Evolutionary conservation across 768 basidiomycete genomes (phyloP), one percentile per base, ranked within the genome.

Genomic region (Xanthoconium purpureum): DNA sequence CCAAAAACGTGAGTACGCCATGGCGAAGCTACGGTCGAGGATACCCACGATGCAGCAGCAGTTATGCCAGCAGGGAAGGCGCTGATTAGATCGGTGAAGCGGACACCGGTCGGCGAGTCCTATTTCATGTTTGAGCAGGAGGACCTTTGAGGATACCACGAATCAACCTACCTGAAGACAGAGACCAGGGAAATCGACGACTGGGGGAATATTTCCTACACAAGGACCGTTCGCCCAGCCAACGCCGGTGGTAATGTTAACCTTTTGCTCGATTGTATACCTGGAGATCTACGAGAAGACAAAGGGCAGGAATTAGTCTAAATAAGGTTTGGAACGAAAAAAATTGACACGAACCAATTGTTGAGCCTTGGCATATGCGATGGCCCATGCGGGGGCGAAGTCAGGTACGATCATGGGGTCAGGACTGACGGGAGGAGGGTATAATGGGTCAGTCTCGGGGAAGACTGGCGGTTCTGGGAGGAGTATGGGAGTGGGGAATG

Each of bases 61-160:
- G 89, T 93, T 61, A 97, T 77, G 0, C 84, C 89, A n/a, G 93
- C 80, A 0, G 95, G 94, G 74, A 94, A 95, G 0, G 82, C 82
- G 4, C 87, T 88, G 7, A 84, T 84, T 35, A 80, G 84, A 67
- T 94, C 88, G 0, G 83, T 82, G 60, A 79, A 75, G 45, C 94
- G 87, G 18, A 95, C 84, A 4, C 93, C 93, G 1, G 91, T 77
- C 3, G 90, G 90, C 20, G 85, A 84, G 60, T 89, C 85, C 79
- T 85, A 52, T n/a, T 52, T 12, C 7, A 38, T 63, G 46, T 33
- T 43, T 47, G 13, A 51, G 36, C 45, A 14, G 12, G 47, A 13
- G 10, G 39, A 36, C 14, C 1, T 8, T 30, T 10, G 18, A 48
- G 10, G 5, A 11, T 2, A 33, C n/a, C 38, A 43, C 10, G 14